Evolutionary conservation across 2,329 filamentous ascomycete species (phyloP).

Genomic region (Arthroderma sp.): DNA sequence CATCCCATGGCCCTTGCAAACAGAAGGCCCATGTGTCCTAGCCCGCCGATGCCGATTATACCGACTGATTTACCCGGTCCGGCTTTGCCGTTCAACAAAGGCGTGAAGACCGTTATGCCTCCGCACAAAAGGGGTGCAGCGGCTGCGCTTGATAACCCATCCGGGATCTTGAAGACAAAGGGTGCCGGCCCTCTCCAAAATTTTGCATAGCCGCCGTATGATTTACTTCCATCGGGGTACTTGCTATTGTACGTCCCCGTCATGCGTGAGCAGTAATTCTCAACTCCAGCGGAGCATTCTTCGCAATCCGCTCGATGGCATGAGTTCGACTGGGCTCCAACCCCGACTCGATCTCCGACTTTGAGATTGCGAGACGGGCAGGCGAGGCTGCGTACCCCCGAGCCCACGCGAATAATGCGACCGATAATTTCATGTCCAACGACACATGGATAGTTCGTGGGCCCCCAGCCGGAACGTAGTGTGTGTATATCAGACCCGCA

Average conservation of each 20-base stretch:
- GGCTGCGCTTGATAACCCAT: slow-evolving; percentile 34
- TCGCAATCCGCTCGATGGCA: slow-evolving; percentile 36
- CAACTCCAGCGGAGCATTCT: slow-evolving; percentile 25
- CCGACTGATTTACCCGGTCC: slow-evolving; percentile 60
- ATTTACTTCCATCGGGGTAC: slow-evolving; percentile 32
- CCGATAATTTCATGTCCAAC: slow-evolving; percentile 54
- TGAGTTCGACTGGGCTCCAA: slow-evolving; percentile 50
- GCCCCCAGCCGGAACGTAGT: slow-evolving; percentile 45
- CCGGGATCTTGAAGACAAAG: slow-evolving; percentile 48
- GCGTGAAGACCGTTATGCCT: slow-evolving; percentile 60
- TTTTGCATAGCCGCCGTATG: slow-evolving; percentile 53
- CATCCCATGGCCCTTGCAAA: slow-evolving; percentile 59
- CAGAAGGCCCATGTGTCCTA: slow-evolving; percentile 61
- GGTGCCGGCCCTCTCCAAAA: slow-evolving; percentile 42
- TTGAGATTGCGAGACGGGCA: slow-evolving; percentile 37
- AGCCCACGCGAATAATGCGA: slow-evolving; percentile 52
- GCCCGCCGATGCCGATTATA: slow-evolving; percentile 58
- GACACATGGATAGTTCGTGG: slow-evolving; percentile 38
- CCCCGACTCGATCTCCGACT: slow-evolving; percentile 51
- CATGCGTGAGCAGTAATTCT: slow-evolving; percentile 29
- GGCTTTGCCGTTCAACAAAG: slow-evolving; percentile 51
- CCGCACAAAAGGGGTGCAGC: slow-evolving; percentile 64
- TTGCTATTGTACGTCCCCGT: slow-evolving; percentile 26
- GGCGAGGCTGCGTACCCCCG: slow-evolving; percentile 43
- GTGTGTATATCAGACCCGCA: slow-evolving; percentile 63